These are phyloP conservation scores for Aristolochia californica DNA, from an alignment of 164 flowering plant species.

Conservation along the genomic window DNA sequence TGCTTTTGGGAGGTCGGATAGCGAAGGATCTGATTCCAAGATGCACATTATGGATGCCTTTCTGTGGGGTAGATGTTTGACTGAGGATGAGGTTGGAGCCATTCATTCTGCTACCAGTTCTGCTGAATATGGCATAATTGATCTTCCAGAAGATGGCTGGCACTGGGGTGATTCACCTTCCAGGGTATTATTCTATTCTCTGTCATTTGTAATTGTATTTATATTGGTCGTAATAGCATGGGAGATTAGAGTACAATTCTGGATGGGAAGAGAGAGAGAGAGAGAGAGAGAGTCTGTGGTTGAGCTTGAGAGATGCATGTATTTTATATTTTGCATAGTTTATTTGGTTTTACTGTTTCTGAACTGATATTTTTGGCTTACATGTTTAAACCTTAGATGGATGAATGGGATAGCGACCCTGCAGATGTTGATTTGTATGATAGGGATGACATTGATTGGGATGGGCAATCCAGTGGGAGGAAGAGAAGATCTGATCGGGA, in stretches of 20 bases:
- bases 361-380: background rate
- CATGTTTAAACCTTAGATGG: slow-evolving; percentile 38
- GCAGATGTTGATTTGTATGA: slow-evolving; percentile 94
- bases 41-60: slow-evolving; percentile 99
- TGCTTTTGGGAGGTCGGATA: slow-evolving; percentile 97
- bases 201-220: background rate
- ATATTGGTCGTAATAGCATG: too few species aligned
- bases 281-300: too few species aligned
- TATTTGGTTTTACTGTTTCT: too few species aligned
- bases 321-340: too few species aligned
- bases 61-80: slow-evolving; percentile 93
- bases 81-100: slow-evolving; percentile 82
- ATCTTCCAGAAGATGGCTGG: slow-evolving; percentile 85
- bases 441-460: slow-evolving; percentile 99
- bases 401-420: slow-evolving; percentile 97
- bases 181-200: slow-evolving; percentile 34
- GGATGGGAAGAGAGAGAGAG: background rate
- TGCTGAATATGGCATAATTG: slow-evolving; percentile 44
- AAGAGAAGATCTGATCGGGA: slow-evolving; percentile 84
- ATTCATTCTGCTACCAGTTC: slow-evolving; percentile 59
- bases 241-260: background rate
- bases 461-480: slow-evolving; percentile 99
- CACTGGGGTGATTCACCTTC: slow-evolving; percentile 95
- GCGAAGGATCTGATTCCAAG: slow-evolving; percentile 97
- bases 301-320: too few species aligned